Evolutionary conservation across 169 alveolate genomes (phyloP), one percentile per base, ranked within the genome.

Genomic region (Pseudocohnilembus persalinus): DNA sequence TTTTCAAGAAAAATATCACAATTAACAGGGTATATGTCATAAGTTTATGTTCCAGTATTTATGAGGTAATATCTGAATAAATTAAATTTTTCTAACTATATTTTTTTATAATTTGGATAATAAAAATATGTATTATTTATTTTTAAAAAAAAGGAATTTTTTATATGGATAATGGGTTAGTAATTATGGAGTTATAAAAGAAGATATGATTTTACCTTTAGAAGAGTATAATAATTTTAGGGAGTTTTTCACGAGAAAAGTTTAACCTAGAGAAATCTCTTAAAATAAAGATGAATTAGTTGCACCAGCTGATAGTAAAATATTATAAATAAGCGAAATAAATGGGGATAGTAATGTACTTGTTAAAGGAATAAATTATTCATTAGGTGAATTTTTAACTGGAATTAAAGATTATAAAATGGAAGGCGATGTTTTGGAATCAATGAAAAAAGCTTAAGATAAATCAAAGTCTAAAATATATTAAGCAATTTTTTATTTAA

Each of bases 271-370:
- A 49, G 85, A 75, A 26, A 84, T 92, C 65, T 30, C 34, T 24
- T 72, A 88, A 6, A 81, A n/a, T 4, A 35, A 49, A 20, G 65
- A 73, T 29, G 65, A 88, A 25, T 74, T 91, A 64, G 83, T 89
- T 73, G 82, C 93, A 0, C 98, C 97, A 25, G 94, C 97, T 83
- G 98, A 96, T 84, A 95, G 96, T 4, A 92, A 83, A 74, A 91
- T 94, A 15, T 76, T 93, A 63, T 88, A 89, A 68, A 78, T 87
- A 34, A 93, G 96, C 30, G 91, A 88, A 81, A 89, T 94, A 16
- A 73, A 80, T 25, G 88, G 91, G 63, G 91, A 86, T 73, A 82
- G 85, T 35, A 81, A 91, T 33, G 88, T 90, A 29, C 88, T 93
- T 31, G 95, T 94, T 0, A 96, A 96, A 84, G 94, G 95, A 6